Conservation (phyloP, 2,329 filamentous ascomycete genomes). For the Colletotrichum siamense region DNA sequence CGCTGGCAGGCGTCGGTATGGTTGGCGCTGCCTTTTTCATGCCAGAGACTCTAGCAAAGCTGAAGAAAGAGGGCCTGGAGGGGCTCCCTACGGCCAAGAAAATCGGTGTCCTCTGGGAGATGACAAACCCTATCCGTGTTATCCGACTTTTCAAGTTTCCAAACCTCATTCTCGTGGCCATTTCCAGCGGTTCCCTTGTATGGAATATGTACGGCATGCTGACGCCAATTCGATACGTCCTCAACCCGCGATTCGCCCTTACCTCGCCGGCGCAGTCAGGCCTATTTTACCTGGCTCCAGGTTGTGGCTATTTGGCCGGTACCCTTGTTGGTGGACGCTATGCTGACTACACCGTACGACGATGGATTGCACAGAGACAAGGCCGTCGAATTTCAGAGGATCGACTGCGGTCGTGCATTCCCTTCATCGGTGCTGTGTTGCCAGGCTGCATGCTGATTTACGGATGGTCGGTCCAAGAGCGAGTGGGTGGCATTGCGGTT, state of each 20-base stretch:
- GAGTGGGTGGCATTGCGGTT: slow-evolving; percentile 43
- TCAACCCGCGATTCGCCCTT: slow-evolving; percentile 73
- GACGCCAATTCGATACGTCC: slow-evolving; percentile 72
- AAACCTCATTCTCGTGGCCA: slow-evolving; percentile 63
- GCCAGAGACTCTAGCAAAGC: slow-evolving; percentile 72
- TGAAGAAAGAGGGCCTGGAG: slow-evolving; percentile 65
- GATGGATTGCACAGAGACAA: slow-evolving; percentile 57
- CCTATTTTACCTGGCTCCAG: slow-evolving; percentile 74
- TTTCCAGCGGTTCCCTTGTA: slow-evolving; percentile 66
- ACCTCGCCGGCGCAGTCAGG: slow-evolving; percentile 67
- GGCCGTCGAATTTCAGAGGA: slow-evolving; percentile 73
- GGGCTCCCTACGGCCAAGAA: slow-evolving; percentile 53
- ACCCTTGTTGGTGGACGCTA: slow-evolving; percentile 73
- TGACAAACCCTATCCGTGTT: slow-evolving; percentile 72
- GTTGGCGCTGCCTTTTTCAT: slow-evolving; percentile 64
- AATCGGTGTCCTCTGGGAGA: slow-evolving; percentile 33
- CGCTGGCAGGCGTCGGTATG: slow-evolving; percentile 61
- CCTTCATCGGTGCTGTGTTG: slow-evolving; percentile 64
- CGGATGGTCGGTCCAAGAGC: slow-evolving; percentile 52
- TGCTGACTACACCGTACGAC: slow-evolving; percentile 67
- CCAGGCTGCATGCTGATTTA: slow-evolving; percentile 73
- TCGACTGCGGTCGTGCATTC: slow-evolving; percentile 64
- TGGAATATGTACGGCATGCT: slow-evolving; percentile 77
- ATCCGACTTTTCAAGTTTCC: slow-evolving; percentile 69
- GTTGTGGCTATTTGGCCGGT: slow-evolving; percentile 69